phyloP scores from a whole-genome alignment of 1,139 yeast species.

The Candida tropicalis region DNA sequence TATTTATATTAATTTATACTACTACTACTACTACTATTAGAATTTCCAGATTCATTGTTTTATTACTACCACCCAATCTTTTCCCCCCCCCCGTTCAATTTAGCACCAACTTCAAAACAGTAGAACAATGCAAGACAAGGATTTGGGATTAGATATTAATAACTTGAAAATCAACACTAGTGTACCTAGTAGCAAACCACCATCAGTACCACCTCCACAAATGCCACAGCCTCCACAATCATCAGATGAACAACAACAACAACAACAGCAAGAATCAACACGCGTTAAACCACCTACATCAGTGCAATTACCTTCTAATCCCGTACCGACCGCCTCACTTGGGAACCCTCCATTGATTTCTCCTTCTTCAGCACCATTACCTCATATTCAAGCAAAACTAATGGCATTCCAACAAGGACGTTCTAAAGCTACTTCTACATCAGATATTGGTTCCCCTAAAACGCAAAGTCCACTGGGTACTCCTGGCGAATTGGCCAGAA shows the following conservation, averaged over 20 bases:
- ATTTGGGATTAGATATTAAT: constrained; percentile 5
- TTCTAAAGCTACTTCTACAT: constrained; percentile 26
- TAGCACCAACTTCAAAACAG: too few species aligned
- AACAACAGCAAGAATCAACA: too few species aligned
- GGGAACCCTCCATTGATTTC: constrained; percentile 3
- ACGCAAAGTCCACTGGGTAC: constrained; percentile 21
- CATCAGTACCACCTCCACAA: constrained; percentile 7
- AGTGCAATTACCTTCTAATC: background rate
- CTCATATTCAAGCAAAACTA: constrained; percentile 67
- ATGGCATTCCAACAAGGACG: constrained; percentile 75
- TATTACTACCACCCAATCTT: too few species aligned
- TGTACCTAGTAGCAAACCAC: constrained; percentile 5
- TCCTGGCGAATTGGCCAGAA: constrained; percentile 37
- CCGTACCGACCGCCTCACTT: background rate
- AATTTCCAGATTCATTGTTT: too few species aligned
- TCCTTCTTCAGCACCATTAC: constrained; percentile 5
- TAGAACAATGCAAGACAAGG: constrained; percentile 6
- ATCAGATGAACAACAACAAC: background rate
- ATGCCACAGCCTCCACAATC: constrained; percentile 1
- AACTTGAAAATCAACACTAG: constrained; percentile 4
- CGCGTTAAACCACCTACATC: constrained; percentile 2
- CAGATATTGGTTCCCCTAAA: constrained; percentile 5
- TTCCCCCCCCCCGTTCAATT: too few species aligned
- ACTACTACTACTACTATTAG: too few species aligned
- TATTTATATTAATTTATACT: too few species aligned